phyloP scores from a whole-genome alignment of 768 basidiomycete species.

The Kwoniella shandongensis region DNA sequence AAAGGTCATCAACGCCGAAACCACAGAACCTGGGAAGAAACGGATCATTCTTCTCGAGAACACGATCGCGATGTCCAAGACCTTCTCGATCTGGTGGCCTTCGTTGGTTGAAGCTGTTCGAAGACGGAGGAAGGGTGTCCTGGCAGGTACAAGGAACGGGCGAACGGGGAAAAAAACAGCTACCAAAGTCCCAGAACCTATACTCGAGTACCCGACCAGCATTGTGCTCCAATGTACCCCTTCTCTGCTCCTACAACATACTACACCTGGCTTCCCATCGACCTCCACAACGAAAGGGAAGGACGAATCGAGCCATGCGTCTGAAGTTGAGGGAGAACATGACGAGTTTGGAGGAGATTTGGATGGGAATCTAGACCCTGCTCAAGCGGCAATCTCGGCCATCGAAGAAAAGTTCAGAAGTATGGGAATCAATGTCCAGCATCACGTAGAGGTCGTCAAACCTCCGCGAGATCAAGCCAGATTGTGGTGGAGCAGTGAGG shows the following conservation, averaged over 20 bases:
- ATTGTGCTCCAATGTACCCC: slow-evolving; percentile 89
- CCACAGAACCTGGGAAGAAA: slow-evolving; percentile 53
- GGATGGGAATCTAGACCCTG: slow-evolving; percentile 8
- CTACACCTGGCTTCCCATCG: slow-evolving; percentile 48
- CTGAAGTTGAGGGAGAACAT: slow-evolving; percentile 1
- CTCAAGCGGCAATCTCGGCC: slow-evolving; percentile 14
- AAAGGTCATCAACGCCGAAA: slow-evolving; percentile 33
- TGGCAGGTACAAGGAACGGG: slow-evolving; percentile 64
- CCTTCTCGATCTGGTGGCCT: slow-evolving; percentile 76
- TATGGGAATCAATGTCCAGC: slow-evolving; percentile 19
- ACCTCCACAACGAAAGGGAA: slow-evolving; percentile 5
- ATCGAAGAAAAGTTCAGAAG: slow-evolving; percentile 27
- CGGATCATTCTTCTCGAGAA: slow-evolving; percentile 83
- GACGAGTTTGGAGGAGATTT: neutral
- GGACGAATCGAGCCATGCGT: slow-evolving; percentile 2
- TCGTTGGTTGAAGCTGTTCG: slow-evolving; percentile 75
- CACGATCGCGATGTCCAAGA: slow-evolving; percentile 70
- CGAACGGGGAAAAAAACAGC: slow-evolving; percentile 37
- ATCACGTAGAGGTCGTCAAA: slow-evolving; percentile 22
- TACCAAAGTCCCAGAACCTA: slow-evolving; percentile 1
- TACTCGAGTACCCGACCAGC: slow-evolving; percentile 62
- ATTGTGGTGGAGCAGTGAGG: slow-evolving; percentile 35
- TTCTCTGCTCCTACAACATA: slow-evolving; percentile 60
- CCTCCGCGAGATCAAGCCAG: slow-evolving; percentile 12
- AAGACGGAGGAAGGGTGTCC: slow-evolving; percentile 61